These are phyloP conservation scores for Chlamydomonas eustigma DNA, from an alignment of 139 green algal species.

Conservation along the genomic window DNA sequence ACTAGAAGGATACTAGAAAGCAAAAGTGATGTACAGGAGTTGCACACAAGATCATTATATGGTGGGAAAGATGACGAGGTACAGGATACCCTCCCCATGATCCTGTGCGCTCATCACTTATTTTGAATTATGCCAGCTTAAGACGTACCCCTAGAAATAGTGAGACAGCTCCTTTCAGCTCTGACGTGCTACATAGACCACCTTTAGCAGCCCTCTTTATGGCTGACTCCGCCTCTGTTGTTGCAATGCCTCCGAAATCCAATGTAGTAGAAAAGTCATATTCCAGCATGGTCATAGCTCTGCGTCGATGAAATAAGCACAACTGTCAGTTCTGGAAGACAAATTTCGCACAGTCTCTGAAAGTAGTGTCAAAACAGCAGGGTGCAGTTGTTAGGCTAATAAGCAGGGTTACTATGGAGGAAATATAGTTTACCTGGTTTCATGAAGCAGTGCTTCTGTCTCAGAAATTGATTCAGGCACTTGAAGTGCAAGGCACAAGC, in stretches of 20 bases:
- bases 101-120: too few relatives aligned
- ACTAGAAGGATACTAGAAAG: too few relatives aligned
- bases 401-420: too few relatives aligned
- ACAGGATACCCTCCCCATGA: too few relatives aligned
- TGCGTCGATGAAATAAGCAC: conserved; percentile 18
- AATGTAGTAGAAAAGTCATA: conserved; percentile 50
- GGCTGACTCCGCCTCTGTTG: conserved; percentile 41
- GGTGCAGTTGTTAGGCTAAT: too few relatives aligned
- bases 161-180: conserved; percentile 3
- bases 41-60: too few relatives aligned
- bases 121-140: too few relatives aligned
- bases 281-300: conserved; percentile 51
- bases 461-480: conserved; percentile 24
- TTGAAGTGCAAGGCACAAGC: conserved; percentile 31
- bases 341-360: too few relatives aligned
- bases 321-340: too few relatives aligned
- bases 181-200: background rate
- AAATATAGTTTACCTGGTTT: conserved; percentile 65
- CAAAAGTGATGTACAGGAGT: too few relatives aligned
- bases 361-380: too few relatives aligned
- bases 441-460: conserved; percentile 37
- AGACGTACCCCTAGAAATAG: background rate
- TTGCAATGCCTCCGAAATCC: conserved; percentile 80
- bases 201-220: conserved; percentile 27
- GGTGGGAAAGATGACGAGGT: too few relatives aligned